Evolutionary conservation across 2,329 filamentous ascomycete genomes (phyloP), one percentile per base, ranked within the genome.

Genomic region (Emmonsiellopsis sp.): DNA sequence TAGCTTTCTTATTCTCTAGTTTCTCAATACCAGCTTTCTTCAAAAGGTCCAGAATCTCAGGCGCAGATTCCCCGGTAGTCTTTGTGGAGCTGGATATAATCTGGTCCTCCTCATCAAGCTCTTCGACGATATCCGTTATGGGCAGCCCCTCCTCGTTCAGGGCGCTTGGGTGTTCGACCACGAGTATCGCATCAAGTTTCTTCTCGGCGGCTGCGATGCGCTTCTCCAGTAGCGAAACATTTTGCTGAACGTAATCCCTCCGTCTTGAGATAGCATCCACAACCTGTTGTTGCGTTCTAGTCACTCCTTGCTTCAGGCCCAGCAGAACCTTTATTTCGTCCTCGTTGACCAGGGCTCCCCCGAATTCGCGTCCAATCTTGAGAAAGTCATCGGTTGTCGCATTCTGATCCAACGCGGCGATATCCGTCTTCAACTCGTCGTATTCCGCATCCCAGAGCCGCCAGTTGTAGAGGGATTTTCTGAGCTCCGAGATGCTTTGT

Each of bases 381-480:
- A 78, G 72, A 32, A 90, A 77, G 32, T 83, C 78, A 14, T 79
- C 70, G 5, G 73, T 71, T 33, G 72, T 70, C 53, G 79, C 69
- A 49, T 74, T 71, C 42, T 74, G 67, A 37, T 76, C 67, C 31
- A 85, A 66, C 3, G 73, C 75, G 51, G 82, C 71, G 33, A 97
- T 80, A 63, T 94, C 88, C 66, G 94, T 88, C 66, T 87, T 90
- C 57, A 97, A 77, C 27, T 85, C 82, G 65, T 95, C 88, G 69
- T 97, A 97, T 68, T 97, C 92, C 47, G 87, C 83, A 67, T 95
- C 91, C 81, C 88, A 94, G 52, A 84, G 85, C 58, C 88, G 86
- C 92, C 92, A 98, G 72, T 95, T 86, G 57, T 84, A 83, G 51
- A 97, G 77, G 6, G 87, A 84, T 63, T 86, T 82, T 53, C 82